Conservation (phyloP, 2,329 filamentous ascomycete genomes). For the Dendryphion nanum region DNA sequence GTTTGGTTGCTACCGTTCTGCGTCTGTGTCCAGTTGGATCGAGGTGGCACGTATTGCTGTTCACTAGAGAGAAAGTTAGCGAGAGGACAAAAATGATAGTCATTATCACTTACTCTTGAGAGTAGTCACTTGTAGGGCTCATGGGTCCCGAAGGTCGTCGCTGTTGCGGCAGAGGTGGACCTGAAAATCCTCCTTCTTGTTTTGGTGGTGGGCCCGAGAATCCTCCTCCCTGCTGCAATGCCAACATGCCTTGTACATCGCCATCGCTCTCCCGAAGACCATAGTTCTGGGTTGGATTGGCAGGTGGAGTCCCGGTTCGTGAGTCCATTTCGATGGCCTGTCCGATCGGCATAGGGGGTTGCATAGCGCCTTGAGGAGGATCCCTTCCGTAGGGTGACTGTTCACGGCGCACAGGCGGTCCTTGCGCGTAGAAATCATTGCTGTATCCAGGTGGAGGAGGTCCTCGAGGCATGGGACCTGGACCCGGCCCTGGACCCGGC, state of each 20-base stretch:
- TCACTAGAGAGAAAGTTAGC: conserved; percentile 22
- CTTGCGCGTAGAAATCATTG: conserved; percentile 34
- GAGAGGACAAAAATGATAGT: background rate
- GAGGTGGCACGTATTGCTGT: conserved; percentile 47
- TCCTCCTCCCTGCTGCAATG: conserved; percentile 58
- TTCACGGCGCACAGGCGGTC: conserved; percentile 43
- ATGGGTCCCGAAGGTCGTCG: conserved; percentile 23
- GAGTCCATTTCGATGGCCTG: conserved; percentile 82
- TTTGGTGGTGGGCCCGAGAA: conserved; percentile 13
- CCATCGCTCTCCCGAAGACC: conserved; percentile 62
- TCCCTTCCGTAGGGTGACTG: conserved; percentile 50
- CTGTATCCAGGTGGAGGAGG: conserved; percentile 44
- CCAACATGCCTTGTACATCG: conserved; percentile 72
- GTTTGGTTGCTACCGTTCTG: conserved; percentile 26
- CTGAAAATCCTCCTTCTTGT: conserved; percentile 22
- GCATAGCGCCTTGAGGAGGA: conserved; percentile 49
- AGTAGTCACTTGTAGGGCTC: conserved; percentile 68
- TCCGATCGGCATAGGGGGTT: conserved; percentile 48
- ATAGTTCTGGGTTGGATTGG: conserved; percentile 27
- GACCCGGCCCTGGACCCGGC: conserved; percentile 34
- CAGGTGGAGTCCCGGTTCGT: conserved; percentile 35
- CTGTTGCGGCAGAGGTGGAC: conserved; percentile 13
- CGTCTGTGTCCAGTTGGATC: conserved; percentile 43
- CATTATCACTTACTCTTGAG: conserved; percentile 63
- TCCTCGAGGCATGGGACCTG: conserved; percentile 40